Evolutionary conservation across 1,284 basidiomycete genomes (phyloP), one percentile per base, ranked within the genome.

Genomic region (Malassezia obtusa): DNA sequence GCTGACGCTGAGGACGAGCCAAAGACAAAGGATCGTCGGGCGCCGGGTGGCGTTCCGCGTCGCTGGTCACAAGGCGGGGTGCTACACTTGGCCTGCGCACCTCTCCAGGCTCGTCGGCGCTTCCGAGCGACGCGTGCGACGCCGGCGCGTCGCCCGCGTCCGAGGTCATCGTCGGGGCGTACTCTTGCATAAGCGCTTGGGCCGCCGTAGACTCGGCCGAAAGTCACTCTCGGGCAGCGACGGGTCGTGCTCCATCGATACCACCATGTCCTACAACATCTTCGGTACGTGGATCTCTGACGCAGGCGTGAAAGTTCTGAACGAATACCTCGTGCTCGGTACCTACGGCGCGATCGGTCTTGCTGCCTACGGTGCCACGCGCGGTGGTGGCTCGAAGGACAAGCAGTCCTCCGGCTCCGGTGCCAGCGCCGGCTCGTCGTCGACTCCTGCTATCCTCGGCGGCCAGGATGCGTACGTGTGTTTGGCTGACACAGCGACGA

Each of bases 241-340:
- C 40, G 43, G 43, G 32, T 25, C 21, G 28, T 32, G 22, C 26
- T 44, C 19, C 1, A 19, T 44, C 41, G 24, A 43, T 28, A 22
- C 22, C 24, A 52, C 21, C 17, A 68, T 70, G 67, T 70, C 67
- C 25, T 68, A 68, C 62, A 67, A 59, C 25, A 71, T 71, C 47
- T 66, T 63, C 50, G 68, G 67, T 68, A 53, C 33, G 67, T 61
- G 39, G n/a, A 31, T 31, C 21, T 5, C 17, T 28, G 1, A 17
- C 15, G 25, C 52, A 64, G 65, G 65, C 48, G 52, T 50, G 31
- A 65, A 71, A 60, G 49, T 71, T 46, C 65, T 67, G 40, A 71
- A 64, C 62, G 68, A 71, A 60, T 58, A 71, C 63, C 55, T 71
- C 17, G 67, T 64, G 49, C 60, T 71, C 45, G 66, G 57, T 46